Conservation (phyloP, 1,284 basidiomycete genomes). For the Coniophora puteana region DNA sequence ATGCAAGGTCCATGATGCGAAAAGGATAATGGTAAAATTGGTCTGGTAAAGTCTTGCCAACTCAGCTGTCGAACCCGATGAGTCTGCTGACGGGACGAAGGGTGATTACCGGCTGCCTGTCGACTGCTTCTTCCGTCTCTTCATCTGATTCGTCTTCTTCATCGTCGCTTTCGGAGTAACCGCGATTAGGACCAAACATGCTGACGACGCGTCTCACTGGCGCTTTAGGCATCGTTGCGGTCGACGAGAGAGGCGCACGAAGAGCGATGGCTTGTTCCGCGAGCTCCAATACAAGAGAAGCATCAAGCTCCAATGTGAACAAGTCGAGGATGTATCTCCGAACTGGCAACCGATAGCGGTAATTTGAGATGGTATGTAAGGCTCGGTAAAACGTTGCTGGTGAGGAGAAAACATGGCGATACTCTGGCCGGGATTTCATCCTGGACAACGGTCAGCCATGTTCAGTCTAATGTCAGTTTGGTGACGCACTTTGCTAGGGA, state of each 20-base stretch:
- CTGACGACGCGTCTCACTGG: slow-evolving; percentile 50
- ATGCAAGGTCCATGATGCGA: slow-evolving; percentile 3
- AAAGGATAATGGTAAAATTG: slow-evolving; percentile 4
- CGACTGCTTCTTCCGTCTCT: slow-evolving; percentile 28
- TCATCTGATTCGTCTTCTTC: slow-evolving; percentile 52
- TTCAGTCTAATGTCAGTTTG: slow-evolving; percentile 2
- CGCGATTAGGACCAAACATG: slow-evolving; percentile 51
- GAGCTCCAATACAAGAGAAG: slow-evolving; percentile 50
- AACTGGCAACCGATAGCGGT: slow-evolving; percentile 87
- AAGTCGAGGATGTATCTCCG: slow-evolving; percentile 90
- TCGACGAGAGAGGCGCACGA: slow-evolving; percentile 45
- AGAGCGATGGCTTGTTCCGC: slow-evolving; percentile 46
- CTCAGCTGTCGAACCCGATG: slow-evolving; percentile 48
- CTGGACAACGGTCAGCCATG: slow-evolving; percentile 34
- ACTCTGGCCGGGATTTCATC: slow-evolving; percentile 78
- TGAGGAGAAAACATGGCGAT: slow-evolving; percentile 74
- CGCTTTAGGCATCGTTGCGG: slow-evolving; percentile 40
- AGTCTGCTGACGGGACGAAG: slow-evolving; percentile 57
- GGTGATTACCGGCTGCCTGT: slow-evolving; percentile 51
- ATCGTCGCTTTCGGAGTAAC: slow-evolving; percentile 56
- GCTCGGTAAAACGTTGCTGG: slow-evolving; percentile 80
- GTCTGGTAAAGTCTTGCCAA: neutral
- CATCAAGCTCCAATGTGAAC: slow-evolving; percentile 79
- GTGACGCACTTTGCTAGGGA: slow-evolving; percentile 71
- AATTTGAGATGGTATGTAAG: slow-evolving; percentile 80